phyloP scores from a whole-genome alignment of 2,329 filamentous ascomycete genomes.

The Hypomyces rosellus region DNA sequence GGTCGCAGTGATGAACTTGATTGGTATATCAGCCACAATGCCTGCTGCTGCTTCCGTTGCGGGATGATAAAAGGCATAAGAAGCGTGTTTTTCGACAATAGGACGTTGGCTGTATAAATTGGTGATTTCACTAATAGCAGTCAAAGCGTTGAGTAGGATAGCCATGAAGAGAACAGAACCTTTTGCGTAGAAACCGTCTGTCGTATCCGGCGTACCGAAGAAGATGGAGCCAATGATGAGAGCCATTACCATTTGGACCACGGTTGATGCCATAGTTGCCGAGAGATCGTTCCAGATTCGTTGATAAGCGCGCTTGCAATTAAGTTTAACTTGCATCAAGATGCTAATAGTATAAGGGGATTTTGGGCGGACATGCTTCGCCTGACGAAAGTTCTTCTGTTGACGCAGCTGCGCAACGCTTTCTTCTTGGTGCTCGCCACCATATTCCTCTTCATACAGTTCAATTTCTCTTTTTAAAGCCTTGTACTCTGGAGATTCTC shows the following conservation, averaged over 20 bases:
- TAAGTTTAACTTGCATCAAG: slow-evolving; percentile 46
- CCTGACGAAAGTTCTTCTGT: slow-evolving; percentile 44
- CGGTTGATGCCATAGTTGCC: slow-evolving; percentile 38
- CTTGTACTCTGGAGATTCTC: slow-evolving; percentile 37
- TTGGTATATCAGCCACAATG: slow-evolving; percentile 49
- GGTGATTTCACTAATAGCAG: slow-evolving; percentile 49
- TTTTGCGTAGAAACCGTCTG: slow-evolving; percentile 46
- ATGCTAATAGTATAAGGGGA: slow-evolving; percentile 54
- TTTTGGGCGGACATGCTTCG: slow-evolving; percentile 45
- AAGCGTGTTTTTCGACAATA: slow-evolving; percentile 44
- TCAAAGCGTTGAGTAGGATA: slow-evolving; percentile 52
- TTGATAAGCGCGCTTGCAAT: slow-evolving; percentile 45
- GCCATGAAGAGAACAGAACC: slow-evolving; percentile 56
- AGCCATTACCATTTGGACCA: slow-evolving; percentile 48
- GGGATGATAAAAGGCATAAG: slow-evolving; percentile 47
- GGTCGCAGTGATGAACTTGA: slow-evolving; percentile 46
- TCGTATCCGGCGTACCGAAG: slow-evolving; percentile 43
- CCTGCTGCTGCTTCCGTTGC: slow-evolving; percentile 48
- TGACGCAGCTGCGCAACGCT: slow-evolving; percentile 37
- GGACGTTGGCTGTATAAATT: slow-evolving; percentile 38
- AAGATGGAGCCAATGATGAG: slow-evolving; percentile 58
- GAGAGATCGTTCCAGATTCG: slow-evolving; percentile 47
- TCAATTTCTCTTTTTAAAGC: slow-evolving; percentile 42
- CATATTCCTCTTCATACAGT: slow-evolving; percentile 40
- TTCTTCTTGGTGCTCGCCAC: slow-evolving; percentile 33